Evolutionary conservation across 176 grass and related monocot genomes (phyloP), one percentile per base, ranked within the genome.

Genomic region (Aegilops bicornis): DNA sequence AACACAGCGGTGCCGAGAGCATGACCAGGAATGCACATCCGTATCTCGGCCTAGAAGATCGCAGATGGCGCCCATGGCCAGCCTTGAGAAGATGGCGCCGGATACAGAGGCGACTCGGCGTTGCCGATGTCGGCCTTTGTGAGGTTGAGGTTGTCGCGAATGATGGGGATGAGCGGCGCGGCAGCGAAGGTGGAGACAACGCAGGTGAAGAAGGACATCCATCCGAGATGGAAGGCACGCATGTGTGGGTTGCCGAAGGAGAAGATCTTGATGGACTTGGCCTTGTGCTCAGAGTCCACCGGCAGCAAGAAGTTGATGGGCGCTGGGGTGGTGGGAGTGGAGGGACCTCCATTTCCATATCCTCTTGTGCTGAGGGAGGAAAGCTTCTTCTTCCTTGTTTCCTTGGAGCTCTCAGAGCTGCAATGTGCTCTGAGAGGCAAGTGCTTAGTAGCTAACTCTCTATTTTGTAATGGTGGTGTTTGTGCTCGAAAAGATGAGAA

Each of bases 101-200:
- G 96, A 98, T 4, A 98, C 96, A 17, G 96, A 98, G 4, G 96
- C 96, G 1, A 95, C 1, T 93, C 91, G 2, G 96, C 96, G 85
- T 95, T 98, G 74, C 96, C 96, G 64, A 98, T 92, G 81, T 98
- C 93, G 5, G 81, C 81, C 91, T 94, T 95, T 59, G 14, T 92
- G 13, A 98, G 93, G 79, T 12, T 32, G 17, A 98, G 91, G 68
- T 98, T 88, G 71, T 98, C 93, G 7, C 96, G 88, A 82, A 98
- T 98, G 86, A 98, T 91, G 22, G 96, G 95, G 10, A 98, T 90
- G 1, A 98, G 91, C 0, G 42, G 79, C 5, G n/a, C 20, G 0
- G 68, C 68, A 4, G 68, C 68, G 35, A 71, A 71, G 3, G 68
- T 71, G 35, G 68, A 71, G 20, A 71, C 68, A 2, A 71, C 33